Conservation (phyloP, 352 stramenopile genomes). For the Poterioochromonas sp. region DNA sequence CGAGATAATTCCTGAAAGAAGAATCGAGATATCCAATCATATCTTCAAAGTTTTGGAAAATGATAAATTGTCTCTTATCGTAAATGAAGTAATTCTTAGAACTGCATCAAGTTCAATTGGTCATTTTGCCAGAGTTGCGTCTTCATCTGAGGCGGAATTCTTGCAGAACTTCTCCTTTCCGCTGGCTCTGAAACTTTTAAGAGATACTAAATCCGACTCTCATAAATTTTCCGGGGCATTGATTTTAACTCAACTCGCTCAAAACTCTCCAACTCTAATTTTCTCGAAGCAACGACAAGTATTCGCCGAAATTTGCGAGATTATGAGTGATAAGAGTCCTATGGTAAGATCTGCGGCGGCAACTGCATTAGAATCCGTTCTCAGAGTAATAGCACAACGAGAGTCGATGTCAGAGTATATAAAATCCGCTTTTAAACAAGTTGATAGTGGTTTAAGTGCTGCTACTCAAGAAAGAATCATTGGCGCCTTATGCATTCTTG, state of each 20-base stretch:
- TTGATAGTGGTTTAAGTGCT: neutral
- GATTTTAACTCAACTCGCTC: conserved; percentile 19
- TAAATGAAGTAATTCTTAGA: neutral
- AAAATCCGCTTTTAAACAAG: neutral
- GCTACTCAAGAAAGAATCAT: neutral
- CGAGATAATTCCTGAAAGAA: conserved; percentile 30
- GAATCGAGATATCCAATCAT: conserved; percentile 27
- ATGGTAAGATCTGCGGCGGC: neutral
- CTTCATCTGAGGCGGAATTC: conserved; percentile 1
- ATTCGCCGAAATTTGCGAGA: conserved; percentile 23
- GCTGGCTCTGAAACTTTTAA: neutral
- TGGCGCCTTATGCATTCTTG: conserved; percentile 13
- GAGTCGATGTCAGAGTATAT: conserved; percentile 28
- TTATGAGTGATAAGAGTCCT: conserved; percentile 14
- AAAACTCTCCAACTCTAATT: conserved; percentile 25
- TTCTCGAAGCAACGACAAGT: neutral
- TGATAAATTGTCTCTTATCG: conserved; percentile 11
- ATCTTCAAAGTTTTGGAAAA: conserved; percentile 30
- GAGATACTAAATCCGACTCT: neutral
- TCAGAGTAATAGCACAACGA: conserved; percentile 24
- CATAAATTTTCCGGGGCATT: neutral
- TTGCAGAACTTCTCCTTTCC: neutral
- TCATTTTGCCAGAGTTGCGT: conserved; percentile 25
- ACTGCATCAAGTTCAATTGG: neutral
- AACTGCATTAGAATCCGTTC: neutral